Conservation (phyloP, 805 yeast genomes). For the Barnettozyma wickerhamii region DNA sequence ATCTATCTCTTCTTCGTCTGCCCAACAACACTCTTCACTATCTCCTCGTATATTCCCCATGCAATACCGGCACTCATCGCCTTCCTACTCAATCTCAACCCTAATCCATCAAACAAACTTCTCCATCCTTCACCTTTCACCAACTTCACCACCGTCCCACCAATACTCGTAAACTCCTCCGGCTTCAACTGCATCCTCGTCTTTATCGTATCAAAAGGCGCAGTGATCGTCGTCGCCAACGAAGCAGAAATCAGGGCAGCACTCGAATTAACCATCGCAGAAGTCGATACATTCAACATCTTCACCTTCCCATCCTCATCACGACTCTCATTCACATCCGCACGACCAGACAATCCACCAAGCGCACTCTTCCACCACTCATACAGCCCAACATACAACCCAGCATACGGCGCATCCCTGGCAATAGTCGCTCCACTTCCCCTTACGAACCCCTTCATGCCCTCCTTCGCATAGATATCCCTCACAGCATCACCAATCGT, state of each 20-base stretch:
- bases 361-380: constrained; percentile 62
- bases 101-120: constrained; percentile 77
- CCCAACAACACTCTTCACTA: constrained; percentile 40
- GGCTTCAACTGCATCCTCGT: constrained; percentile 84
- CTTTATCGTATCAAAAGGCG: constrained; percentile 92
- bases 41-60: constrained; percentile 95
- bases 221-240: constrained; percentile 78
- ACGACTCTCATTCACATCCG: too few relatives aligned
- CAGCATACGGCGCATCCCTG: constrained; percentile 96
- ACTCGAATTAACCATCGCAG: constrained; percentile 60
- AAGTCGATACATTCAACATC: constrained; percentile 28
- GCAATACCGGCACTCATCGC: constrained; percentile 92
- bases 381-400: constrained; percentile 80
- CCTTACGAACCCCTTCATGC: constrained; percentile 68
- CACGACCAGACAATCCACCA: constrained; percentile 35
- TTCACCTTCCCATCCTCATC: not conserved
- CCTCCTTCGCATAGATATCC: constrained; percentile 49
- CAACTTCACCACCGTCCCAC: constrained; percentile 35
- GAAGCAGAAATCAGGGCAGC: constrained; percentile 82
- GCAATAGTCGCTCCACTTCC: constrained; percentile 86
- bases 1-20: too few relatives aligned
- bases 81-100: constrained; percentile 77
- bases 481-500: constrained; percentile 57
- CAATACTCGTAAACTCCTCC: constrained; percentile 35
- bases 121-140: constrained; percentile 42